Base-by-base conservation (phyloP, 2,329 filamentous ascomycete species). In the Claviceps humidiphila region DNA sequence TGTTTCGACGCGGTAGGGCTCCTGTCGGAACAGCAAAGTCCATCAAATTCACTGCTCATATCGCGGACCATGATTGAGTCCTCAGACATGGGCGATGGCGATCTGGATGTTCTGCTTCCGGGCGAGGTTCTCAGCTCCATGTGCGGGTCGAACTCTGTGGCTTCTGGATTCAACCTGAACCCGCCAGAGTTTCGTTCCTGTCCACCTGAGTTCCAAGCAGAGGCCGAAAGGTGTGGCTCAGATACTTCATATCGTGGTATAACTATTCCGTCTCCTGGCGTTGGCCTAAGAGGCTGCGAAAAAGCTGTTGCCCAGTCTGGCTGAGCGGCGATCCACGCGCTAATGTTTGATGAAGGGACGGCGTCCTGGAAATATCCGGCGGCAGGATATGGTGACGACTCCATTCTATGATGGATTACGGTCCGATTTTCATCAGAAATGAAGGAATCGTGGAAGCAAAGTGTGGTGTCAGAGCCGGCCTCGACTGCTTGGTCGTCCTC, bases 281-380 rank as follows among this genome's bases (percentile, higher is more conserved):
- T 37, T 14, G 50, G 53, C 13, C 54, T 52, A 22, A 56, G 54
- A 17, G 42, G 26, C n/a, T 24, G n/a, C 4, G 41, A 14, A 13
- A n/a, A 34, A 8, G 24, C 42, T 2, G 11, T 9, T 6, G 38
- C 44, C 43, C 48, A 49, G 5, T 50, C 24, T 6, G 54, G 50
- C 47, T 55, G 54, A 24, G 41, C 44, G 14, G 44, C 48, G n/a
- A 57, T 51, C 55, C 55, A 57, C 20, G 30, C 39, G 13, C 16
- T 37, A 37, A 56, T 51, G 13, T n/a, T 14, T 11, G 45, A 16
- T 22, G 41, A 38, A 20, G 4, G 4, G 7, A 37, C 11, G 26
- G 9, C 9, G 6, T 45, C 0, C 20, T 37, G 30, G 14, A 1
- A 4, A 37, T 11, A 4, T 5, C 22, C 7, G 34, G 37, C 45